phyloP scores from a whole-genome alignment of 1,139 yeast species.

The Yamadazyma trypodendri region DNA sequence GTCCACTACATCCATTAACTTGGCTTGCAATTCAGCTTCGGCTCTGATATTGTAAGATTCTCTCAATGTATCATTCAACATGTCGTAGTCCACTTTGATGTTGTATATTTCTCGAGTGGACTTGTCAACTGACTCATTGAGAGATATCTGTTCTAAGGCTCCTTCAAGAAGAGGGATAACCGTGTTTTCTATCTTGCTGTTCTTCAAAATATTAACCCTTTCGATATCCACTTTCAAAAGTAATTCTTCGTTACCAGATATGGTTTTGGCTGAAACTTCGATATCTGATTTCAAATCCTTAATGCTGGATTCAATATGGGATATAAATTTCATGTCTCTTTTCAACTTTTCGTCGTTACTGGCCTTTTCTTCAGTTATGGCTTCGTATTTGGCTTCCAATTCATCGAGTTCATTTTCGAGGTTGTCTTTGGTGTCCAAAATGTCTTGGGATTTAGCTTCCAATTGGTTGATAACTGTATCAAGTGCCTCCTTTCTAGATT shows the following conservation, averaged over 20 bases:
- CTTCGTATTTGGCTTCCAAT: slow-evolving; percentile 51
- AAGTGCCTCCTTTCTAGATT: slow-evolving; percentile 41
- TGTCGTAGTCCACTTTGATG: slow-evolving; percentile 56
- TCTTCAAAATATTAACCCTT: slow-evolving; percentile 60
- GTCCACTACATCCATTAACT: slow-evolving; percentile 30
- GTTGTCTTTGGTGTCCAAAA: slow-evolving; percentile 28
- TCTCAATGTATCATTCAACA: slow-evolving; percentile 47
- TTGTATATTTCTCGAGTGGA: slow-evolving; percentile 41
- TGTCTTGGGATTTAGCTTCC: slow-evolving; percentile 30
- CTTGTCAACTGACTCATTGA: slow-evolving; percentile 39
- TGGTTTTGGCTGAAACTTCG: slow-evolving; percentile 27
- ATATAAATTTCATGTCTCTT: slow-evolving; percentile 26
- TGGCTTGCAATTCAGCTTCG: slow-evolving; percentile 47
- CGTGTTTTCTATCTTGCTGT: slow-evolving; percentile 74
- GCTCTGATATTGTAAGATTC: slow-evolving; percentile 37
- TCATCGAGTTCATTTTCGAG: slow-evolving; percentile 41
- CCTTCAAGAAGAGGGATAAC: slow-evolving; percentile 66
- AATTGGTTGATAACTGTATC: slow-evolving; percentile 30
- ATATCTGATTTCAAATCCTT: slow-evolving; percentile 37
- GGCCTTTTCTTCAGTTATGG: slow-evolving; percentile 37
- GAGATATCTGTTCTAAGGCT: slow-evolving; percentile 49
- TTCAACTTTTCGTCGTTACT: slow-evolving; percentile 24
- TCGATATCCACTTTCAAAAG: slow-evolving; percentile 57
- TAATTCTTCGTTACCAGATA: slow-evolving; percentile 48
- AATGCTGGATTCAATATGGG: slow-evolving; percentile 29